A percentile compares a stretch with the other conserved stretches of the same genome.
phyloP scores from a whole-genome alignment of 441 rosid species.

The Croton laevigatus region DNA sequence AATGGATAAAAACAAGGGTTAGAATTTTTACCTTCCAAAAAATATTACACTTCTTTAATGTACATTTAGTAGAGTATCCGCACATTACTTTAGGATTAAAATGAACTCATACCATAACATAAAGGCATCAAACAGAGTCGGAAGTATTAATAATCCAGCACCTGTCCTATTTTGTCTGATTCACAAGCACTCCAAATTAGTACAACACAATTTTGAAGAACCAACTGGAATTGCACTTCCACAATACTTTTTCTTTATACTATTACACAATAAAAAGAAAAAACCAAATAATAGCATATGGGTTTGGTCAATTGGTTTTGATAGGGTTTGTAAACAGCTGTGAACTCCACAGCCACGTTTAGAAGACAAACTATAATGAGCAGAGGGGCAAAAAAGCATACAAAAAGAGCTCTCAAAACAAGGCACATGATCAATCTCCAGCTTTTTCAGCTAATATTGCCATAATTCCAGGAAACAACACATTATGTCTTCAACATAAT shows the following conservation, averaged over 20 bases:
- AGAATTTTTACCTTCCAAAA: too few relatives aligned
- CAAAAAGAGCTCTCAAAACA: conserved; percentile 9
- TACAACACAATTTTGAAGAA: neutral
- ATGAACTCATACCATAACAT: too few relatives aligned
- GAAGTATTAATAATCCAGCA: too few relatives aligned
- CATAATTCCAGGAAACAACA: neutral
- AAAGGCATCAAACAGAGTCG: too few relatives aligned
- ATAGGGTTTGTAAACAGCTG: too few relatives aligned
- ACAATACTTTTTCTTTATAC: neutral
- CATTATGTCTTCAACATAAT: neutral
- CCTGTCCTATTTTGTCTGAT: too few relatives aligned
- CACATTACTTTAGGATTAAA: too few relatives aligned
- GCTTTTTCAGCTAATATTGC: neutral
- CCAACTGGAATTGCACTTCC: neutral
- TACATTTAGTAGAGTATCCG: too few relatives aligned
- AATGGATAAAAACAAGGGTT: too few relatives aligned
- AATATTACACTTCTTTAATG: too few relatives aligned
- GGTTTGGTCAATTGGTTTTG: neutral
- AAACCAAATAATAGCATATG: neutral
- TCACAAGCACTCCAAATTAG: neutral
- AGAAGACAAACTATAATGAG: neutral
- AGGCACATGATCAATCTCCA: conserved; percentile 7
- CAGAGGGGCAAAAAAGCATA: neutral
- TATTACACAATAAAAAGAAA: neutral
- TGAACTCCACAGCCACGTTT: neutral